phyloP scores from a whole-genome alignment of 306 rosid species.

The Fragaria nilgerrensis region DNA sequence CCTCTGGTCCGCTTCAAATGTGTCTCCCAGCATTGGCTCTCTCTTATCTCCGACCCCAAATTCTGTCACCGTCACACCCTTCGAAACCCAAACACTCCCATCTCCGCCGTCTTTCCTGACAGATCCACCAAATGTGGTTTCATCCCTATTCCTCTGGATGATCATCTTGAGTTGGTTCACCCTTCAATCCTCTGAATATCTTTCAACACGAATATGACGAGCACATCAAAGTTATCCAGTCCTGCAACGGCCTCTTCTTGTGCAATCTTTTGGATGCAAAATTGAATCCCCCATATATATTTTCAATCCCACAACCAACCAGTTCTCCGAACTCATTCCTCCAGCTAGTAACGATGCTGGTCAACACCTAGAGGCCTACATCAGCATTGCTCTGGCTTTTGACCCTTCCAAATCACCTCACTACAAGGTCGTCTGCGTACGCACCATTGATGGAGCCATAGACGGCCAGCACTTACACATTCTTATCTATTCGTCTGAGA shows the following conservation, averaged over 20 bases:
- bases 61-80: not conserved
- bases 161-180: not conserved
- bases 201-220: not conserved
- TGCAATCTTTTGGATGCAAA: not conserved
- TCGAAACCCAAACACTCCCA: not conserved
- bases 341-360: not conserved
- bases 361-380: not conserved
- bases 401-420: not conserved
- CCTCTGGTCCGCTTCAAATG: not conserved
- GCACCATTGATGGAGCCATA: not conserved
- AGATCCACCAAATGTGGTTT: not conserved
- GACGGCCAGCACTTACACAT: not conserved
- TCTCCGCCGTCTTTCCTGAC: not conserved
- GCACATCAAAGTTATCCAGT: not conserved
- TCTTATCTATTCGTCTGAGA: not conserved
- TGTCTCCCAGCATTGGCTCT: not conserved
- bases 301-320: not conserved
- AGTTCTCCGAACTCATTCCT: not conserved
- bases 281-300: not conserved
- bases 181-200: not conserved
- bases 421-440: not conserved
- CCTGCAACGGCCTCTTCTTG: not conserved
- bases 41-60: not conserved
- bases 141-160: not conserved
- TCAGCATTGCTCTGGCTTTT: not conserved